Evolutionary conservation across 73 alveolate species (phyloP), one percentile per base, ranked within the genome.

Genomic region (Paraurostyla sp.): DNA sequence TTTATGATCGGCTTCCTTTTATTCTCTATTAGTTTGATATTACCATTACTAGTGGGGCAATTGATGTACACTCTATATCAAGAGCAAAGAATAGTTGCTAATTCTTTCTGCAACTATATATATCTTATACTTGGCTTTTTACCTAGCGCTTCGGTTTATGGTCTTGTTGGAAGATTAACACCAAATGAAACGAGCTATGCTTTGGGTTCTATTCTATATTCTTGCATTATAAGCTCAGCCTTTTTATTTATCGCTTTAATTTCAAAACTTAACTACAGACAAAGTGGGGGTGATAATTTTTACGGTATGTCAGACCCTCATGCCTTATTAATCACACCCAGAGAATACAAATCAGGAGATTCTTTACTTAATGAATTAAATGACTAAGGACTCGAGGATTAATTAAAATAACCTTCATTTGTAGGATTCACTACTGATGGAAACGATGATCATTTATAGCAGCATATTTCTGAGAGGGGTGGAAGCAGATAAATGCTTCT

Each of bases 281-380:
- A 65, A 38, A 65, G 41, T 18, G 41, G 41, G 41, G 41, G 82
- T 38, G 1, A 65, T 22, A 35, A 11, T 38, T 40, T 38, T 38
- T 35, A 65, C 42, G 18, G 41, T 35, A 15, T 16, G 15, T 32
- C 18, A 22, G 58, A 65, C 0, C 11, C 4, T 18, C 41, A 65
- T 38, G 54, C 40, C 35, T 65, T 33, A 32, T 13, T 38, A 38
- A 58, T n/a, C 0, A 16, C 58, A 18, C 6, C 41, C 0, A 38
- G 41, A 38, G 82, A 65, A 33, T 65, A 38, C 23, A 65, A 35
- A 65, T 65, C 82, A 1, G 82, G 82, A 38, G 82, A 65, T n/a
- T 65, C 82, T 38, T 2, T 65, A 13, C 42, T 65, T 3, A 65
- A 65, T 65, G 82, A 65, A 33, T 38, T 65, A 11, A 58, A 56